These are phyloP conservation scores for Ceraceosorus guamensis DNA, from an alignment of 1,284 basidiomycete genomes.

Conservation along the genomic window DNA sequence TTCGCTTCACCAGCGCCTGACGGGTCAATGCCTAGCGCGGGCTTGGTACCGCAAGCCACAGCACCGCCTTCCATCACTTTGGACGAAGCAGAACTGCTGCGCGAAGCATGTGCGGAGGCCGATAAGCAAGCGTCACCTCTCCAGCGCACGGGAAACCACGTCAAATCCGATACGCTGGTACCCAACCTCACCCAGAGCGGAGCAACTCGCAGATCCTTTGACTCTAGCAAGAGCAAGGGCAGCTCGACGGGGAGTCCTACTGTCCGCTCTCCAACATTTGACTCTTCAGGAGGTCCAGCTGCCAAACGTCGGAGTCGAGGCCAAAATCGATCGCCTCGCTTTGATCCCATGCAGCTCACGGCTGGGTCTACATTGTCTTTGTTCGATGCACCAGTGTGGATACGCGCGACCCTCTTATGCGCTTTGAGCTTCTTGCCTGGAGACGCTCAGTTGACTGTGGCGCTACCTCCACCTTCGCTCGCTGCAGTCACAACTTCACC, in stretches of 20 bases:
- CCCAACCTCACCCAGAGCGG: too few relatives aligned
- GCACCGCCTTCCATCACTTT: background rate
- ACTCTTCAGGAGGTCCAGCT: background rate
- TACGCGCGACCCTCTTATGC: background rate
- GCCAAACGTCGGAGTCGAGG: background rate
- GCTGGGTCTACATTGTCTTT: background rate
- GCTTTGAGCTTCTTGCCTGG: background rate
- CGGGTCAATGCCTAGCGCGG: background rate
- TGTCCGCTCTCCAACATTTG: too few relatives aligned
- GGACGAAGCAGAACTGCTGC: background rate
- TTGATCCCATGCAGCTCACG: too few relatives aligned
- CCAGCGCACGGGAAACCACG: too few relatives aligned
- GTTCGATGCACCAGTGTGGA: background rate
- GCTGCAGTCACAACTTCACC: background rate
- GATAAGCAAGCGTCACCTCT: too few relatives aligned
- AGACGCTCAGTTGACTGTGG: background rate
- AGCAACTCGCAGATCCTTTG: background rate
- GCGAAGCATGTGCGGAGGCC: too few relatives aligned
- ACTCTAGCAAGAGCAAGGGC: background rate
- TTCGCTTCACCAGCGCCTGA: conserved; percentile 10
- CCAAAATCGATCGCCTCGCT: too few relatives aligned
- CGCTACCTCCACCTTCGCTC: background rate
- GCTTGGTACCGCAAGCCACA: background rate
- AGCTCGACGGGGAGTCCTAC: too few relatives aligned
- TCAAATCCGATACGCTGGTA: too few relatives aligned